Base-by-base conservation (phyloP, 169 alveolate species). In the Ichthyophthirius multifiliis region DNA sequence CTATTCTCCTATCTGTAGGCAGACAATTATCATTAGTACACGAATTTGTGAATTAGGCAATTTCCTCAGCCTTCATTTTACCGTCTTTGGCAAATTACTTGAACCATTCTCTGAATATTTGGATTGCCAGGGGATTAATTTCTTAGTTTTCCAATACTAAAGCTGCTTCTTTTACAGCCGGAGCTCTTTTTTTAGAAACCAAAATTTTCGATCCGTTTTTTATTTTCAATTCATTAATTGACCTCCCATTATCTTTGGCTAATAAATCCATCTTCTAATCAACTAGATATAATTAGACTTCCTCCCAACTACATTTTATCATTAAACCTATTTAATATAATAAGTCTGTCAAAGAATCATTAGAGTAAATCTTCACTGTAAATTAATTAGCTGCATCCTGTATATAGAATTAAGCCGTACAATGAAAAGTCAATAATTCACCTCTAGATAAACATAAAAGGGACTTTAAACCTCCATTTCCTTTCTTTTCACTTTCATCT, bases 381-480 rank as follows among this genome's bases (percentile, higher is more conserved):
- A 90, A 35, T 31, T 85, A 88, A 34, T 84, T 90, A 13, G 82
- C 77, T 1, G 74, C 47, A 46, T 74, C 65, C 13, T 75, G 43
- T 0, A 44, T 43, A 32, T 76, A 76, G 10, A 71, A 64, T 9
- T 74, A 45, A 4, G 82, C 84, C 47, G 82, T 84, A 13, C 74
- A 64, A 6, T 23, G 31, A 10, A 93, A 64, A 27, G 75, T 39
- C 3, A 90, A 76, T 41, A 82, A 27, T 46, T 88, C 89, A 41
- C 95, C 95, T 79, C 89, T 88, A 3, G 78, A 64, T 45, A 93
- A 45, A 37, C 94, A 82, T 34, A 73, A 48, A 62, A 92, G 96
- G 0, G 94, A 83, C 64, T 87, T 91, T 12, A 93, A 78, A 32
- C 94, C 94, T n/a, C 87, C 83, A 18, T 92, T 92, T 63, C 96